phyloP scores from a whole-genome alignment of 805 yeast species.

The Yamadazyma insecticola region DNA sequence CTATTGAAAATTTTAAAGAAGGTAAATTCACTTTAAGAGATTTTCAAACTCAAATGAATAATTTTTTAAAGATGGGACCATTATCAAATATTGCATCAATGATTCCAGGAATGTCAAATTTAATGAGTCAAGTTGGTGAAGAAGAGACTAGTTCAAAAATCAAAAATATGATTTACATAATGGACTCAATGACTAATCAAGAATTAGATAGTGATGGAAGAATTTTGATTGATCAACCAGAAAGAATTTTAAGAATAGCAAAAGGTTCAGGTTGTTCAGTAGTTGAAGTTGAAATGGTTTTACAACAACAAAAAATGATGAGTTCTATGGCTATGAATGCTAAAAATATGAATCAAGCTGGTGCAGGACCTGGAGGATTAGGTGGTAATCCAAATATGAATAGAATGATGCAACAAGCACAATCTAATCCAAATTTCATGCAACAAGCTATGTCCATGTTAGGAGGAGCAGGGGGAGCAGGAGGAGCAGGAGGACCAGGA shows the following conservation, averaged over 20 bases:
- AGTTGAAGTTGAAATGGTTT: slow-evolving; percentile 87
- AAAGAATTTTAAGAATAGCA: slow-evolving; percentile 85
- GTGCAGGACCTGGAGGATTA: slow-evolving; percentile 25
- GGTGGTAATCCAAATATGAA: slow-evolving; percentile 40
- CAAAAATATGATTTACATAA: slow-evolving; percentile 82
- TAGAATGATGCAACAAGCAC: slow-evolving; percentile 52
- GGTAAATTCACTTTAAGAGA: slow-evolving; percentile 92
- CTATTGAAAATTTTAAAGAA: slow-evolving; percentile 87
- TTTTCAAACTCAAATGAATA: slow-evolving; percentile 91
- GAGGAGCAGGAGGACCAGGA: slow-evolving; percentile 26
- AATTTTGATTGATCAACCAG: slow-evolving; percentile 73
- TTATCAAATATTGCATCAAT: slow-evolving; percentile 87
- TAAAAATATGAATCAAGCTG: slow-evolving; percentile 15
- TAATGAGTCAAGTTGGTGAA: slow-evolving; percentile 85
- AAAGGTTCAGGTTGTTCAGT: slow-evolving; percentile 92
- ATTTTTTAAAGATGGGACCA: slow-evolving; percentile 96
- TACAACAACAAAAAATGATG: slow-evolving; percentile 91
- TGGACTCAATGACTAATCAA: slow-evolving; percentile 93
- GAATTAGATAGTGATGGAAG: slow-evolving; percentile 90
- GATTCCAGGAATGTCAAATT: slow-evolving; percentile 86
- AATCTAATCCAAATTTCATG: slow-evolving; percentile 47
- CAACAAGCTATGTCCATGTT: slow-evolving; percentile 63
- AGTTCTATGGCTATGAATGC: slow-evolving; percentile 79
- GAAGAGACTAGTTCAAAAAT: slow-evolving; percentile 83
- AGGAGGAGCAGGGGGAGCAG: slow-evolving; percentile 43